Base-by-base conservation (phyloP, 805 yeast genomes). In the Lipomyces oligophaga region DNA sequence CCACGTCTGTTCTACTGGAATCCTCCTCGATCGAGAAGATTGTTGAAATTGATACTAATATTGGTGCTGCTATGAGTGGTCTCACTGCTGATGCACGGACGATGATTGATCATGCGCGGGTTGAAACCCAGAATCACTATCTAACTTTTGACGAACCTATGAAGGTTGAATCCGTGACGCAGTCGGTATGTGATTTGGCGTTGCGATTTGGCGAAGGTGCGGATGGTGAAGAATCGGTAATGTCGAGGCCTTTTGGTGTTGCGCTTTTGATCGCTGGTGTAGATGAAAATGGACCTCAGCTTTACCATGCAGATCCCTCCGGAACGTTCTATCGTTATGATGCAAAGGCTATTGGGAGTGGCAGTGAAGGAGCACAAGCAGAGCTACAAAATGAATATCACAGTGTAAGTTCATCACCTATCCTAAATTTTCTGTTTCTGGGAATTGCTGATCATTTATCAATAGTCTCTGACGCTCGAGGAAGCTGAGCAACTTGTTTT, bases 171-270 rank as follows among this genome's bases (percentile, higher is more conserved):
- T 79, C 95, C 34, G 79, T 93, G 60, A 89, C 98, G 10, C 99
- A 94, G 68, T 80, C 95, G 0, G 96, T 93, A 16, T 93, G 98
- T 67, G 98, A 93, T 69, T 76, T 93, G 63, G 97, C 99, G 2
- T 74, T 93, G 60, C 78, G 97, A 64, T 90, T 90, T 59, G 97
- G 97, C 47, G 98, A 90, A 72, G 96, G 96, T 58, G 96, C 95
- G 2, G 81, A 88, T 33, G 97, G 96, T 48, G 97, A 93, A 64
- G 90, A 90, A 67, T 78, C 94, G 65, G 75, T 83, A 56, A 85
- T 93, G 99, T 87, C 96, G 3, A 81, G 99, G 71, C 99, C 99
- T 10, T 93, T 93, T 67, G 99, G 99, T 64, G 99, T 93, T 40
- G 99, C 99, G 1, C 71, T 93, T 57, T 76, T 93, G 61, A 83